phyloP scores from a whole-genome alignment of 164 flowering plant species.

The Umbellularia californica region DNA sequence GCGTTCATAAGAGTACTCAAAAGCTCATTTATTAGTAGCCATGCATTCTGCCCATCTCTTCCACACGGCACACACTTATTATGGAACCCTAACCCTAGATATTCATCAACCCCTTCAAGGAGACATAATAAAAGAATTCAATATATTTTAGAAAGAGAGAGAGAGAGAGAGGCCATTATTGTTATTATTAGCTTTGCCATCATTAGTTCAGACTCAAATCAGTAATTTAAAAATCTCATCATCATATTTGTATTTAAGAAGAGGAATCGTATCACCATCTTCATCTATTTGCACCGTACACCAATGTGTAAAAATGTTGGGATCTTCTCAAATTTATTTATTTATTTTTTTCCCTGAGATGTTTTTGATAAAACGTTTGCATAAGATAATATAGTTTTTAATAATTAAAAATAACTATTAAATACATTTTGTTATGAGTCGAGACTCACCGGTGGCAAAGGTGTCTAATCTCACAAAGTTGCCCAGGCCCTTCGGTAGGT shows the following conservation, averaged over 20 bases:
- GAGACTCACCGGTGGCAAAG: too few relatives aligned
- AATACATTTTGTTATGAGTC: too few relatives aligned
- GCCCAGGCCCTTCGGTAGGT: too few relatives aligned
- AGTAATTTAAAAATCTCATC: neutral
- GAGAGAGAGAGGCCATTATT: neutral
- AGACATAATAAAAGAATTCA: neutral
- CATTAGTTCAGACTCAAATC: neutral
- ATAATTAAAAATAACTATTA: too few relatives aligned
- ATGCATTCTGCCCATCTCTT: neutral
- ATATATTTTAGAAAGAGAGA: neutral
- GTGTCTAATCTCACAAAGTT: too few relatives aligned
- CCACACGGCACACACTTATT: neutral
- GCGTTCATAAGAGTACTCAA: neutral
- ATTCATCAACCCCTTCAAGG: neutral
- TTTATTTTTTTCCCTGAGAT: too few relatives aligned
- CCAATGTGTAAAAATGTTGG: neutral
- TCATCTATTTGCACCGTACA: neutral
- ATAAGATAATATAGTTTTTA: too few relatives aligned
- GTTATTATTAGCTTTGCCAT: neutral
- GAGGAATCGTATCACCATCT: neutral
- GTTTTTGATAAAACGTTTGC: too few relatives aligned
- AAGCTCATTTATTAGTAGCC: neutral
- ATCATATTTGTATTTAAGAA: neutral
- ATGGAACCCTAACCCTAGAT: conserved; percentile 1
- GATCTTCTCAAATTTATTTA: too few relatives aligned